These are phyloP conservation scores for Bombardia bombarda DNA, from an alignment of 495 filamentous ascomycete genomes.

Conservation along the genomic window DNA sequence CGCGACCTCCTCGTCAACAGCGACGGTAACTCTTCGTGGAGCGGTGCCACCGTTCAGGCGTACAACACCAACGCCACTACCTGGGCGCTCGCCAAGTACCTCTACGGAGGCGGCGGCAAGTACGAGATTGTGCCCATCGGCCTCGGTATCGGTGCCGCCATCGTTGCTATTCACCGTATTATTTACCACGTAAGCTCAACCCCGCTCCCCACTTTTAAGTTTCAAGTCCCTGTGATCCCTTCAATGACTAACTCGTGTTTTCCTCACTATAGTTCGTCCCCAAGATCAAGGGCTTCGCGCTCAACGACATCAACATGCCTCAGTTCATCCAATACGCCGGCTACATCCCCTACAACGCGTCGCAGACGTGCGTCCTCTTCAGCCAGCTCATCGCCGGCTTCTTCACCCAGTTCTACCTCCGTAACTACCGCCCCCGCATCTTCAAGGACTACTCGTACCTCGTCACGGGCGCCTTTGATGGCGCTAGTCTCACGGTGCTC, in stretches of 20 bases:
- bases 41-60: constrained; percentile 26
- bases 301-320: constrained; percentile 32
- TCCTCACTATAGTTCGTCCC: constrained; percentile 25
- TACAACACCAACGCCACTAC: constrained; percentile 34
- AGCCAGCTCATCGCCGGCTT: constrained; percentile 28
- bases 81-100: constrained; percentile 36
- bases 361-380: constrained; percentile 31
- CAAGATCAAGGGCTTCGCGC: constrained; percentile 28
- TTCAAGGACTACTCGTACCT: constrained; percentile 55
- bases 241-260: constrained; percentile 21
- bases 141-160: constrained; percentile 31
- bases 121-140: constrained; percentile 43
- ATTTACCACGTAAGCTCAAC: constrained; percentile 26
- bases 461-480: constrained; percentile 47
- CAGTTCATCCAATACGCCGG: constrained; percentile 39
- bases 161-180: constrained; percentile 33
- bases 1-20: constrained; percentile 19
- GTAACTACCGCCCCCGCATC: constrained; percentile 38
- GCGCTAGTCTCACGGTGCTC: constrained; percentile 40
- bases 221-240: constrained; percentile 1
- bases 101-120: constrained; percentile 21
- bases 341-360: constrained; percentile 36
- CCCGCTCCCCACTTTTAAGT: neutral
- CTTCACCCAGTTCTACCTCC: constrained; percentile 45
- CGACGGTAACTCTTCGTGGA: constrained; percentile 31